These are phyloP conservation scores for Panicum miliaceum DNA, from an alignment of 176 grass and related monocot species.

Conservation along the genomic window DNA sequence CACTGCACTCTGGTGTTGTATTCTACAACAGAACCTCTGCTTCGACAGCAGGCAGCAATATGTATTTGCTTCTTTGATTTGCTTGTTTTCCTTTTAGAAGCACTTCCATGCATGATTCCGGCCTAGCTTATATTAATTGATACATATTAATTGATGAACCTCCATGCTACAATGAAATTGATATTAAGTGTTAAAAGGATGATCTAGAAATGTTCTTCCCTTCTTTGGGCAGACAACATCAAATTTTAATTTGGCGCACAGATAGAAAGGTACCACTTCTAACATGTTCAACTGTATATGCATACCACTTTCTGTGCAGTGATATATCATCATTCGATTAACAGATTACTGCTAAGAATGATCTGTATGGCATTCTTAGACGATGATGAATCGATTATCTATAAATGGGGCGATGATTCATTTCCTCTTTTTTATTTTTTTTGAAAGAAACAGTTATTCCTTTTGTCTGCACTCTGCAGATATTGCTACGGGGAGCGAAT, in stretches of 20 bases:
- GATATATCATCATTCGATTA: neutral
- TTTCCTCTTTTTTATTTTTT: too few relatives aligned
- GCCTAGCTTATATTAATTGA: neutral
- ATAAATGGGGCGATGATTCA: too few relatives aligned
- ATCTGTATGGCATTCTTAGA: neutral
- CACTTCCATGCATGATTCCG: neutral
- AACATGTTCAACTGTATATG: neutral
- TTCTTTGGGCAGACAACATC: neutral
- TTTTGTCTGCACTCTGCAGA: slow-evolving; percentile 58
- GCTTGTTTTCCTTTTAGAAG: neutral
- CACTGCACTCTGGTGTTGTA: neutral
- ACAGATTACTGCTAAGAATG: neutral
- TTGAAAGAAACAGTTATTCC: neutral
- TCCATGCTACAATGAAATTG: too few relatives aligned
- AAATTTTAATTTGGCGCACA: neutral
- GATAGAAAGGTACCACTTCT: neutral
- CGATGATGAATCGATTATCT: neutral
- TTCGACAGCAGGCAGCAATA: neutral
- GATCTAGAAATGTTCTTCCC: neutral
- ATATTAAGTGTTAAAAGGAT: neutral
- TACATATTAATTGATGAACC: neutral
- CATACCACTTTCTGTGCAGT: neutral
- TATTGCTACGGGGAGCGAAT: slow-evolving; percentile 76
- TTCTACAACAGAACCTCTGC: neutral
- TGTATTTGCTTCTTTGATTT: neutral